phyloP scores from a whole-genome alignment of 441 rosid species.

The Euphorbia corollata region DNA sequence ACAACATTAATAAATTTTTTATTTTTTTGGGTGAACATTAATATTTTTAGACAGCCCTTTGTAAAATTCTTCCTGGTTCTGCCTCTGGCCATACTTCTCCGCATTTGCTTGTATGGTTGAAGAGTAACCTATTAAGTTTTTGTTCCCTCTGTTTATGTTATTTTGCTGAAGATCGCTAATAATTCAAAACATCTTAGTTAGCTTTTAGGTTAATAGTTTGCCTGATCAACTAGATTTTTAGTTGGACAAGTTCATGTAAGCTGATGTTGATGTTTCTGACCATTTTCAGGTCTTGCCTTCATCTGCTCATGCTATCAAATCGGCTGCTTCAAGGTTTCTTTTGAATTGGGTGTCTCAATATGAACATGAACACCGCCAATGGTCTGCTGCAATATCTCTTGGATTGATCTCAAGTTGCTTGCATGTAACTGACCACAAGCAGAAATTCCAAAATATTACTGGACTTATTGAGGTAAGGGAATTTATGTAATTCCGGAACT shows the following conservation, averaged over 20 bases:
- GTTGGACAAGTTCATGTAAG: conserved; percentile 5
- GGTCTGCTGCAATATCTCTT: conserved; percentile 92
- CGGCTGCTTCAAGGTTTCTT: conserved; percentile 77
- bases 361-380: conserved; percentile 89
- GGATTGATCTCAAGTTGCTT: conserved; percentile 69
- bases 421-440: conserved; percentile 77
- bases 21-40: too few relatives aligned
- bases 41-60: too few relatives aligned
- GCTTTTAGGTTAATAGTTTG: background rate
- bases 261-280: conserved; percentile 21
- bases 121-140: background rate
- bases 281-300: conserved; percentile 69
- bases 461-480: conserved; percentile 70
- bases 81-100: background rate
- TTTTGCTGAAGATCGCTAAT: background rate
- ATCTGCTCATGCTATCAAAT: conserved; percentile 61
- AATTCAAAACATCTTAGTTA: background rate
- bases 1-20: background rate
- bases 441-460: conserved; percentile 58
- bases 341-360: conserved; percentile 69
- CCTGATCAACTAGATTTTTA: background rate
- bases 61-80: background rate
- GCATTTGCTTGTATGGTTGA: background rate
- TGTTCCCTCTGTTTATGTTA: background rate
- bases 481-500: background rate